Evolutionary conservation across 352 stramenopile genomes (phyloP).

Genomic region (Globisporangium recalcitrans): DNA sequence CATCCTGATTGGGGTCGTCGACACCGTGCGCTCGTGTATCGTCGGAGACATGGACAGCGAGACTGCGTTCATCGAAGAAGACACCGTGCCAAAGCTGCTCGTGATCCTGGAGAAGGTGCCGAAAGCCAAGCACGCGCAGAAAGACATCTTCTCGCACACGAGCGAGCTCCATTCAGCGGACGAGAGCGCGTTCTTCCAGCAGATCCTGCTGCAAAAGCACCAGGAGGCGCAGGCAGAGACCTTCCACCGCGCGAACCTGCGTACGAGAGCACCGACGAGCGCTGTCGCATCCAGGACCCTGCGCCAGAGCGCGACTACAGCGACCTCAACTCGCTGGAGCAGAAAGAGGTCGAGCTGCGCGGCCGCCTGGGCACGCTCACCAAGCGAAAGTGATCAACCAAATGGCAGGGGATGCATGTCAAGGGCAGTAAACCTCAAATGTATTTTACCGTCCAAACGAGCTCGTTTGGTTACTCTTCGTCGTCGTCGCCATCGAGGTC

Average conservation of each 20-base stretch:
- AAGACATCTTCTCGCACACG: conserved; percentile 37
- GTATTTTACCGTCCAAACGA: not conserved
- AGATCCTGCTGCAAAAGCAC: conserved; percentile 59
- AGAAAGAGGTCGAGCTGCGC: conserved; percentile 55
- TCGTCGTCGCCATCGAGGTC: conserved; percentile 36
- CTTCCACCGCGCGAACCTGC: conserved; percentile 44
- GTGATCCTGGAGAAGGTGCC: conserved; percentile 44
- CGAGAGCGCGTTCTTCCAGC: conserved; percentile 45
- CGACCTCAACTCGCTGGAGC: conserved; percentile 38
- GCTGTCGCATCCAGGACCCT: conserved; percentile 41
- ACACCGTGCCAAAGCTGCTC: conserved; percentile 59
- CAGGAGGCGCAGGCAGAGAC: conserved; percentile 58
- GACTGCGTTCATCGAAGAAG: conserved; percentile 44
- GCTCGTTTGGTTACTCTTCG: not conserved
- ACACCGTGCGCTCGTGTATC: conserved; percentile 60
- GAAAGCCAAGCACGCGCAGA: conserved; percentile 53
- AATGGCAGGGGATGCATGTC: too few species aligned
- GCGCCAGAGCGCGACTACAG: conserved; percentile 40
- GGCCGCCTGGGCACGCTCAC: conserved; percentile 50
- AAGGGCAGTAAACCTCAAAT: too few species aligned
- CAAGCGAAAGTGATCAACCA: conserved; percentile 7
- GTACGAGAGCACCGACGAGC: conserved; percentile 37
- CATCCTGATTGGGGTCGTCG: conserved; percentile 54
- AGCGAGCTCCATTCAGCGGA: conserved; percentile 12
- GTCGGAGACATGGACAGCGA: conserved; percentile 52